Evolutionary conservation across 2,329 filamentous ascomycete genomes (phyloP), one percentile per base, ranked within the genome.

Genomic region (Epicoccum sorghinum): DNA sequence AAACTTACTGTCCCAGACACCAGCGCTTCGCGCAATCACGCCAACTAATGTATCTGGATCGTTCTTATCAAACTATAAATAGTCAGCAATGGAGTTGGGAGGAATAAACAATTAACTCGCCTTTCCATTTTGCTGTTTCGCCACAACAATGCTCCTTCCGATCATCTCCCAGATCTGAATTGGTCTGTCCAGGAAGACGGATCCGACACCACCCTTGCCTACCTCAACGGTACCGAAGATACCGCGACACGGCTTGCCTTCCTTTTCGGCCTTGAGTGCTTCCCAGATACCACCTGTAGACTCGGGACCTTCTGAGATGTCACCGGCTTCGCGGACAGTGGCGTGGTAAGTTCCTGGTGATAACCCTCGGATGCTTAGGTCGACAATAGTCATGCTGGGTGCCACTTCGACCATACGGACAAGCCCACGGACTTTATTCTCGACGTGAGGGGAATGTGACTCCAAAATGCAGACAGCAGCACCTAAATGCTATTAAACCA

Each of bases 131-230:
- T 79, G 79, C 62, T 87, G 84, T 74, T 86, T 87, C 39, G 91
- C 89, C 43, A 98, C 86, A 40, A 96, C 89, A 80, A 99, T 89
- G 68, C 92, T 92, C 70, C 93, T 88, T 27, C 95, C 95, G 75
- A 98, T 96, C 73, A 96, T 84, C 77, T 99, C 93, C 95, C 93
- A 98, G 47, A 98, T 88, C 72, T 93, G 87, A 57, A 98, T 87
- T 0, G 86, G 83, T 61, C 86, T 87, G 71, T 96, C 91, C 59
- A 96, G 70, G 74, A 98, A 96, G 12, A 88, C 86, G 61, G 85
- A 86, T 5, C 92, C 93, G 27, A 87, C 83, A 9, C 95, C 92
- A 68, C 89, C 83, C 67, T 86, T 79, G 52, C 86, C 88, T 32
- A 99, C 88, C 56, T 89, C 80, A 10, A 99, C 81, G 1, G 83